Evolutionary conservation across 805 yeast genomes (phyloP), one percentile per base, ranked within the genome.

Genomic region (Grigorovia transvaalensis): DNA sequence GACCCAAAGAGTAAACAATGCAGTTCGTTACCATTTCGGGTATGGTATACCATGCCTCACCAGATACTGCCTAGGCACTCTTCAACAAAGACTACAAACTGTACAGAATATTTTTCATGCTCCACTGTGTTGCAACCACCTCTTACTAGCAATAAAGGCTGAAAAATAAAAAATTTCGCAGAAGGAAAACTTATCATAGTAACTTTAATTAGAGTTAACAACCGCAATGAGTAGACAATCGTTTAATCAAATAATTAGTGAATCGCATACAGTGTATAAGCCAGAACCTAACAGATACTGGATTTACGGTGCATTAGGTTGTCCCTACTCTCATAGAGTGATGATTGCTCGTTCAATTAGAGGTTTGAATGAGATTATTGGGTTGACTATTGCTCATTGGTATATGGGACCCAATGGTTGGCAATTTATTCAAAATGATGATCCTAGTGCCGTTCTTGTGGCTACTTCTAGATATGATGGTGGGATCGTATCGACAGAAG

Each of bases 311-410:
- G 84, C 90, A 0, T 73, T 75, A 47, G 96, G 96, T 1, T 90
- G 98, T 68, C 98, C 98, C 2, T 90, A 96, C 77, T 96, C 97
- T 0, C 95, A 88, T 63, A 76, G 98, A 56, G 79, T 89, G 0
- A 72, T 90, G 54, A 82, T 88, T 50, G 74, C 83, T 6, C 71
- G 96, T 50, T 67, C 76, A 9, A 71, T 90, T 54, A 88, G 88
- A 71, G 96, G 96, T 1, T 67, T 85, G 47, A 71, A 75, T 2
- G 70, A 78, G 0, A 66, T 82, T 13, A 79, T 84, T 54, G 78
- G 81, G 1, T 74, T 83, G 41, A 81, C 91, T 18, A 87, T 88
- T 40, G 96, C 90, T 12, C 93, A 89, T 67, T 89, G 96, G 90
- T 81, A 80, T 59, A 77, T 90, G 85, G 96, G 85, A 56, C 77